These are phyloP conservation scores for Crithidia mellificae DNA, from an alignment of 208 protist genomes.

Conservation along the genomic window DNA sequence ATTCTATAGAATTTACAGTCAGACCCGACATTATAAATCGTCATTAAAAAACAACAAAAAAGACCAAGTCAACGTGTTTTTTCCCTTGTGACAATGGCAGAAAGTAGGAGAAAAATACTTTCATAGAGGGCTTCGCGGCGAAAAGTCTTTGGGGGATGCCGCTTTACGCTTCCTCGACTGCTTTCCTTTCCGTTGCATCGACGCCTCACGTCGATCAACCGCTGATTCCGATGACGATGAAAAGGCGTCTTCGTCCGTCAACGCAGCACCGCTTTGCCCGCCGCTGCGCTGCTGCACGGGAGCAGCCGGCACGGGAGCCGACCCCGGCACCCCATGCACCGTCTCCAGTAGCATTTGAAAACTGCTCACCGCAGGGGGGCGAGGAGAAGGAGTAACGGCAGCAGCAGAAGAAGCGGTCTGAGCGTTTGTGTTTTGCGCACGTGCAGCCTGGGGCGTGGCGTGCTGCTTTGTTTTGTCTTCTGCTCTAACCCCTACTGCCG, in stretches of 20 bases:
- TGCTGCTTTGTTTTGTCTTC: background rate
- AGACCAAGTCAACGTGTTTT: too few species aligned
- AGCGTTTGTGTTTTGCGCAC: too few species aligned
- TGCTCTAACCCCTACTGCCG: background rate
- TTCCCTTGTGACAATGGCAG: too few species aligned
- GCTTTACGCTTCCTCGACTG: background rate
- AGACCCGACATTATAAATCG: too few species aligned
- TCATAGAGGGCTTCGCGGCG: background rate
- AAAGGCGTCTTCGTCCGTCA: background rate
- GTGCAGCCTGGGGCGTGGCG: background rate
- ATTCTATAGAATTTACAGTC: too few species aligned
- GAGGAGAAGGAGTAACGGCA: too few species aligned
- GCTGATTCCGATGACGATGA: background rate
- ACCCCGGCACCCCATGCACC: background rate
- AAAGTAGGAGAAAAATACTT: too few species aligned
- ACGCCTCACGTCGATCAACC: background rate
- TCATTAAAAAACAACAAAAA: background rate
- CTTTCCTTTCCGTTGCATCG: background rate
- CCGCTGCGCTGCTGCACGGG: background rate
- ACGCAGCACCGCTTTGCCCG: background rate
- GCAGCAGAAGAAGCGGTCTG: too few species aligned
- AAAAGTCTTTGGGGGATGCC: background rate
- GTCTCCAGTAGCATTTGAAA: slow-evolving; percentile 5
- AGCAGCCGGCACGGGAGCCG: background rate
- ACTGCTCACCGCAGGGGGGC: background rate